Evolutionary conservation across 2,329 filamentous ascomycete species (phyloP), one percentile per base, ranked within the genome.

Genomic region (Fusarium staphyleae): DNA sequence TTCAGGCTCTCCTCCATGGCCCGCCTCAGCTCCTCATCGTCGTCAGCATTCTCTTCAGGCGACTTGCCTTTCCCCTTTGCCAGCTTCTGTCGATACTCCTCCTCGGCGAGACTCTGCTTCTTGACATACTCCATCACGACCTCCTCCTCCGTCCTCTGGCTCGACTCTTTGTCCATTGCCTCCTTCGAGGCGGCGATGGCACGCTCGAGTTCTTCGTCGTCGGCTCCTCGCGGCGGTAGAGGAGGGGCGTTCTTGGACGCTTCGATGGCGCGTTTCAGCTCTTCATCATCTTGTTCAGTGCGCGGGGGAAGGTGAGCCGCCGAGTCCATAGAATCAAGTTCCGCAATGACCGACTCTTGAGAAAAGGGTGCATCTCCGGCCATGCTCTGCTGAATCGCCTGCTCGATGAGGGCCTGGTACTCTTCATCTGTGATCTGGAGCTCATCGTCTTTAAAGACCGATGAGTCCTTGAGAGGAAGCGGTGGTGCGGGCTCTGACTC

Each of bases 81-180:
- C 43, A 65, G 59, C 28, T 69, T 63, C 44, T 69, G 62, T 10
- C 76, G 72, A 41, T 71, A 78, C 68, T 86, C 79, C 60, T 87
- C 86, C 72, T 93, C 90, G 1, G 83, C 79, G 34, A 90, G 70
- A 69, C 87, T 91, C 75, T 91, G 88, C 74, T 85, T 87, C 77
- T 88, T 89, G 22, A 90, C 81, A 72, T 90, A 91, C 64, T 90
- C 87, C 71, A 91, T 71, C 9, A 91, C 82, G 48, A 88, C 84
- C 47, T 90, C 83, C 69, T 92, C 88, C 66, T 91, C 88, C 0
- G 79, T 83, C 66, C 73, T 78, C 47, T 75, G 70, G 30, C 69
- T 73, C 40, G 72, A 70, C 29, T 77, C 72, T 4, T 75, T 73
- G 35, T 74, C 72, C 60, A 78, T 64, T 19, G 69, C 72, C 24